Percentiles rank a stretch among this genome's conserved stretches.
Evolutionary conservation across 1,139 yeast species (phyloP).

Genomic region (Taphrina populina): DNA sequence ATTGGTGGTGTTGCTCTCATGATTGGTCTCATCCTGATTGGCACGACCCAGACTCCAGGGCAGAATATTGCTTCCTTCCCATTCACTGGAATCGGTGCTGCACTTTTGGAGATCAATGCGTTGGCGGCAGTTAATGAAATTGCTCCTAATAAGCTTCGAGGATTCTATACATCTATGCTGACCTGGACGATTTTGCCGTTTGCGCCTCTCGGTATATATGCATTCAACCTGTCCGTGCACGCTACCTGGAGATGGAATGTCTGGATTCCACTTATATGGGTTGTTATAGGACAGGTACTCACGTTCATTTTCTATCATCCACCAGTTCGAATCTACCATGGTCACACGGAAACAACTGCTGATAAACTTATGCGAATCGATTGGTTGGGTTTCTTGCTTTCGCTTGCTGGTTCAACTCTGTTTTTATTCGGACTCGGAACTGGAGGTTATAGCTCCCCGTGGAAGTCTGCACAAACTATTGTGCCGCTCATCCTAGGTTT

Average conservation of each 20-base stretch:
- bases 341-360: constrained; percentile 7
- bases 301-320: constrained; percentile 32
- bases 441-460: constrained; percentile 24
- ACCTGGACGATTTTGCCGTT: constrained; percentile 31
- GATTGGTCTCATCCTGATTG: constrained; percentile 27
- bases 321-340: constrained; percentile 25
- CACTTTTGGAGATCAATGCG: constrained; percentile 32
- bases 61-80: constrained; percentile 25
- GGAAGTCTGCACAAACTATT: constrained; percentile 28
- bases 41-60: constrained; percentile 15
- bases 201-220: constrained; percentile 31
- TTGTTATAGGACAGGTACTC: constrained; percentile 23
- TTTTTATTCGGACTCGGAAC: constrained; percentile 31
- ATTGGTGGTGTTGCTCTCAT: constrained; percentile 28
- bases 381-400: constrained; percentile 25
- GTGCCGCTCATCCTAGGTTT: constrained; percentile 27
- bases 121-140: constrained; percentile 32
- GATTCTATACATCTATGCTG: constrained; percentile 30
- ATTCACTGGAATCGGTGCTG: constrained; percentile 29
- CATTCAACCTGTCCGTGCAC: constrained; percentile 19
- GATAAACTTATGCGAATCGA: constrained; percentile 14
- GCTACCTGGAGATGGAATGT: constrained; percentile 31
- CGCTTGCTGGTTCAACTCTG: constrained; percentile 19
- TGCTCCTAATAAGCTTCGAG: constrained; percentile 31
- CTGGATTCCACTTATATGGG: constrained; percentile 30